phyloP scores from a whole-genome alignment of 1,284 basidiomycete genomes.

The Coniophora puteana region DNA sequence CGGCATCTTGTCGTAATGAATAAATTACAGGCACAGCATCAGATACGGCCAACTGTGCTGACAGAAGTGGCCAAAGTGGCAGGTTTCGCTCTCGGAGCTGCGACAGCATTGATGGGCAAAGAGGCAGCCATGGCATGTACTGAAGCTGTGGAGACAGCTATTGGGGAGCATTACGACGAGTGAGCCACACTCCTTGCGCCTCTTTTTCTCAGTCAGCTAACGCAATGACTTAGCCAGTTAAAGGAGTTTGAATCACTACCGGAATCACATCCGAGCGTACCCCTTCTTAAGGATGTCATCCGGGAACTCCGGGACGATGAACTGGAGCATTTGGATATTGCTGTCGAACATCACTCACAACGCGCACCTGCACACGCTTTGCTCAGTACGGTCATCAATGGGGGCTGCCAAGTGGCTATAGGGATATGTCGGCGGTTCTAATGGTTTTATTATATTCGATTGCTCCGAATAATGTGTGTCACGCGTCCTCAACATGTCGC shows the following conservation, averaged over 20 bases:
- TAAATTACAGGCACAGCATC: slow-evolving; percentile 80
- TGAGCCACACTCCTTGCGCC: slow-evolving; percentile 38
- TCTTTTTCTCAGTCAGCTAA: slow-evolving; percentile 9
- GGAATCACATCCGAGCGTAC: slow-evolving; percentile 73
- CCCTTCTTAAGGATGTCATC: slow-evolving; percentile 73
- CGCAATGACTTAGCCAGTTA: slow-evolving; percentile 55
- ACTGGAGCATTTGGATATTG: slow-evolving; percentile 90
- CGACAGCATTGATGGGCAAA: slow-evolving; percentile 85
- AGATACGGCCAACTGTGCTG: slow-evolving; percentile 79
- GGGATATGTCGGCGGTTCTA: slow-evolving; percentile 82
- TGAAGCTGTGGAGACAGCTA: slow-evolving; percentile 96
- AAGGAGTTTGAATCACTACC: slow-evolving; percentile 62
- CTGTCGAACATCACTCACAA: slow-evolving; percentile 87
- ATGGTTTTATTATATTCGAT: not conserved
- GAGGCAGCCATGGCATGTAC: slow-evolving; percentile 98
- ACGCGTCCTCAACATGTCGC: not conserved
- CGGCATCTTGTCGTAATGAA: slow-evolving; percentile 89
- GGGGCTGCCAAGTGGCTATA: slow-evolving; percentile 88
- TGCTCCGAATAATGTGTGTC: not conserved
- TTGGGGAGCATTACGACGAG: slow-evolving; percentile 98
- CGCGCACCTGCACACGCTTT: slow-evolving; percentile 91
- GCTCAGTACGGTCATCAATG: slow-evolving; percentile 80
- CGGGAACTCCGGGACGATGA: slow-evolving; percentile 93
- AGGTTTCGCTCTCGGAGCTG: slow-evolving; percentile 82
- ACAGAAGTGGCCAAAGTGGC: slow-evolving; percentile 83